Percentiles rank a stretch among this genome's conserved stretches.
These are phyloP conservation scores for Oidiodendron maius DNA, from an alignment of 495 filamentous ascomycete species.

Conservation along the genomic window DNA sequence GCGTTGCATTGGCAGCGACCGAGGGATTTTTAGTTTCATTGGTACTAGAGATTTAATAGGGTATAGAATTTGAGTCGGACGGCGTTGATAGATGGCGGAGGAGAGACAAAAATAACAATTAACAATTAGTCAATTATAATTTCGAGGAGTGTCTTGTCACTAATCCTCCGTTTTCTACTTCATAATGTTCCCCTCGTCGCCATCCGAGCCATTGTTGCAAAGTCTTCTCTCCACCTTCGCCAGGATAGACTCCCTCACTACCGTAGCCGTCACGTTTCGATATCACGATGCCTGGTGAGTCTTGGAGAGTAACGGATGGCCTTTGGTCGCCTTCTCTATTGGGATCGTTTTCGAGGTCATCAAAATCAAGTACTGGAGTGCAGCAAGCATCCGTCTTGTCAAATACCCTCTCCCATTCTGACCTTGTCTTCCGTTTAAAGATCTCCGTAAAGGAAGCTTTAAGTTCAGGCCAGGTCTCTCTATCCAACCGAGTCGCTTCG, in stretches of 20 bases:
- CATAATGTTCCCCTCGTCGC: conserved; percentile 64
- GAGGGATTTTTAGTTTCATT: too few species aligned
- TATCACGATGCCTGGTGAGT: conserved; percentile 50
- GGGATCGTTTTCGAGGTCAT: conserved; percentile 59
- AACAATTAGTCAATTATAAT: too few species aligned
- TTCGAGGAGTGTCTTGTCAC: conserved; percentile 30
- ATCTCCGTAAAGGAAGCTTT: conserved; percentile 49
- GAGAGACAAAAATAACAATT: too few species aligned
- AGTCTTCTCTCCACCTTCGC: conserved; percentile 64
- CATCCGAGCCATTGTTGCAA: conserved; percentile 75
- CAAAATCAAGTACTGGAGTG: conserved; percentile 73
- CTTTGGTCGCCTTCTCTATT: conserved; percentile 63
- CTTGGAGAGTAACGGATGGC: conserved; percentile 62
- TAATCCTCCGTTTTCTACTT: conserved; percentile 54
- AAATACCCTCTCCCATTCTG: conserved; percentile 81
- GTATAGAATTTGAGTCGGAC: too few species aligned
- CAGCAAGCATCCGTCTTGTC: conserved; percentile 89
- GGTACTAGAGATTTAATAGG: too few species aligned
- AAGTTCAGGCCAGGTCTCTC: conserved; percentile 58
- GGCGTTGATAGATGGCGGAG: too few species aligned
- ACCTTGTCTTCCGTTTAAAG: conserved; percentile 69
- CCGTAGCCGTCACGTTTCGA: conserved; percentile 48
- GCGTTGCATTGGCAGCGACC: too few species aligned
- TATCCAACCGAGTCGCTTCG: conserved; percentile 49
- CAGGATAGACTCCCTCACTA: conserved; percentile 52